Percentiles rank a stretch among this genome's conserved stretches.
phyloP scores from a whole-genome alignment of 108 stramenopile species.

The Nitzschia sp. region DNA sequence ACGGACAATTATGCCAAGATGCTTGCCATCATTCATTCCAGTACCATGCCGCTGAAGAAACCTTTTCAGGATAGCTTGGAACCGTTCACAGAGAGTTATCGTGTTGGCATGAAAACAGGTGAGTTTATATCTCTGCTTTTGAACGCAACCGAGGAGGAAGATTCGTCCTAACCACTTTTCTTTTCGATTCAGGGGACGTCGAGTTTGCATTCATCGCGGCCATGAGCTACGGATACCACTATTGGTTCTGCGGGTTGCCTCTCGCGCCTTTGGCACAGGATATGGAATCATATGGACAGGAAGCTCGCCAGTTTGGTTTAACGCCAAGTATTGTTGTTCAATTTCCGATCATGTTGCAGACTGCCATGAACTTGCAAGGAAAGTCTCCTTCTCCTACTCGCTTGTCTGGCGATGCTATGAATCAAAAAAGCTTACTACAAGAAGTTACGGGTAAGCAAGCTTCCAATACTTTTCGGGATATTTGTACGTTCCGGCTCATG shows the following conservation, averaged over 20 bases:
- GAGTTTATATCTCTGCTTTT: not conserved
- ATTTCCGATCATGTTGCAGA: conserved; percentile 21
- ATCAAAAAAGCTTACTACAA: conserved; percentile 9
- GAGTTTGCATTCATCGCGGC: conserved; percentile 15
- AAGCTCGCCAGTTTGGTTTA: conserved; percentile 16
- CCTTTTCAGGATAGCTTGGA: not conserved
- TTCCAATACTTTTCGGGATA: conserved; percentile 28
- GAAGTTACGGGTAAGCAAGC: conserved; percentile 7
- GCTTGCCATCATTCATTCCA: not conserved
- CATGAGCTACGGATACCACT: conserved; percentile 16
- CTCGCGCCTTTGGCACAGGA: conserved; percentile 22
- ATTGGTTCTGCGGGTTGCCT: conserved; percentile 31
- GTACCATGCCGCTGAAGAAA: not conserved
- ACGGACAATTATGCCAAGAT: not conserved
- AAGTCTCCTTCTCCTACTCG: conserved; percentile 6
- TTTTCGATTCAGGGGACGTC: conserved; percentile 15
- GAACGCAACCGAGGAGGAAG: too few species aligned
- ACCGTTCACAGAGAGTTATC: not conserved
- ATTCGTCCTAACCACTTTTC: not conserved
- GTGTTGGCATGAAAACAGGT: not conserved
- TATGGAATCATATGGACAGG: conserved; percentile 16
- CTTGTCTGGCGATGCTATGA: conserved; percentile 14
- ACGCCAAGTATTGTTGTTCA: conserved; percentile 2
- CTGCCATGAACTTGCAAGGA: conserved; percentile 17
- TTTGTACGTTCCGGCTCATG: conserved; percentile 24